phyloP scores from a whole-genome alignment of 441 rosid genomes.

The Lepidium campestre region DNA sequence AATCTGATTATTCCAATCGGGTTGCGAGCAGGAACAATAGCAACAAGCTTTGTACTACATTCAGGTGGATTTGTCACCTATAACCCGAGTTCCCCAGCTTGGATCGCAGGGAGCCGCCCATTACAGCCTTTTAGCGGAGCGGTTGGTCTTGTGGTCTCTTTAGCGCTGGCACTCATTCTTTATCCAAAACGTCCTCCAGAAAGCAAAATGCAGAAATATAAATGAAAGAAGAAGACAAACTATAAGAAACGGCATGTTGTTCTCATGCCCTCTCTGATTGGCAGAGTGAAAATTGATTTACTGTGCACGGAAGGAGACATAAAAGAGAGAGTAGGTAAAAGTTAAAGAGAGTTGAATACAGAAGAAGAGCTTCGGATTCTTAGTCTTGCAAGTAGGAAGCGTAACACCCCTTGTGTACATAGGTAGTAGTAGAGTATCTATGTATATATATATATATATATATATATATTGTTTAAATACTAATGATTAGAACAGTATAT shows the following conservation, averaged over 20 bases:
- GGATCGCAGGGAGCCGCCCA: conserved; percentile 66
- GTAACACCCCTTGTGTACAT: conserved; percentile 1
- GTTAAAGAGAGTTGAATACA: background rate
- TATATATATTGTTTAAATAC: background rate
- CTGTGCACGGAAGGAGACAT: background rate
- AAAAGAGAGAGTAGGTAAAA: background rate
- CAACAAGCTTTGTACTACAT: conserved; percentile 59
- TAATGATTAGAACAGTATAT: conserved; percentile 9
- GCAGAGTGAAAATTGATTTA: background rate
- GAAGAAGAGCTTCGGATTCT: conserved; percentile 13
- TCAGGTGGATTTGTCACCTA: conserved; percentile 60
- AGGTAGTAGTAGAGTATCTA: conserved; percentile 1
- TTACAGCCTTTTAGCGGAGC: conserved; percentile 83
- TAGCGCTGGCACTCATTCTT: conserved; percentile 48
- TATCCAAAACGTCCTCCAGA: conserved; percentile 47
- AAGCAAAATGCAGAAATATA: conserved; percentile 15
- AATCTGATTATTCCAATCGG: conserved; percentile 75
- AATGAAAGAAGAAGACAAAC: background rate
- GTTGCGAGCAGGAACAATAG: conserved; percentile 63
- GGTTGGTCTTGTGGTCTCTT: conserved; percentile 60
- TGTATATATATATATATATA: background rate
- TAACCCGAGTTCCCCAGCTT: conserved; percentile 39
- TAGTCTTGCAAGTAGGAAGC: conserved; percentile 14
- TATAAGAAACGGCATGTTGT: background rate
- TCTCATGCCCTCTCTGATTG: background rate